phyloP scores from a whole-genome alignment of 2,329 filamentous ascomycete genomes.

The Fusarium austroafricanum region DNA sequence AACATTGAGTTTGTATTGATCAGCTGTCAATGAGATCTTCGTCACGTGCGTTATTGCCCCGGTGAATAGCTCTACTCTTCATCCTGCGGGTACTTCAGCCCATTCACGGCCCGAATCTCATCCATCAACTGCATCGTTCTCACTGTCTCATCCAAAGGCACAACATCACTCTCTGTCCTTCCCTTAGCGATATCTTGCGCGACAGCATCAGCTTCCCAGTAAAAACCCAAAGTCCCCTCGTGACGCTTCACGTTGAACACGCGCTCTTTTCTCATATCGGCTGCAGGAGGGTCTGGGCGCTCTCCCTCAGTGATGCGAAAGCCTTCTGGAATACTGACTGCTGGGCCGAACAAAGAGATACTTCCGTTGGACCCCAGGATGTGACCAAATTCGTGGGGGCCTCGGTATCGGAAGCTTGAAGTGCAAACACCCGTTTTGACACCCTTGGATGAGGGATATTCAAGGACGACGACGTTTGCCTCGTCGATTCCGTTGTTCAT shows the following conservation, averaged over 20 bases:
- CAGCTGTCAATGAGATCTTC: too few relatives aligned
- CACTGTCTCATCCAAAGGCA: conserved; percentile 60
- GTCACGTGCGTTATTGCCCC: too few relatives aligned
- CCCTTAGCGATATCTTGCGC: conserved; percentile 38
- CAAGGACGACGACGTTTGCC: conserved; percentile 1
- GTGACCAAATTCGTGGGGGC: conserved; percentile 5
- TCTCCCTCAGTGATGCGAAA: conserved; percentile 14
- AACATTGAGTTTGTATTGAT: neutral
- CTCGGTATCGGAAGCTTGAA: conserved; percentile 21
- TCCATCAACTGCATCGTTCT: conserved; percentile 61
- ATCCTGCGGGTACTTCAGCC: conserved; percentile 21
- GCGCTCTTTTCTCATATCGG: neutral
- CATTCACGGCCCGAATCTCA: conserved; percentile 50
- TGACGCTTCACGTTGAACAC: conserved; percentile 19
- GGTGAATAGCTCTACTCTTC: neutral
- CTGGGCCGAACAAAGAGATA: conserved; percentile 13
- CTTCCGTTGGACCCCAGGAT: conserved; percentile 19
- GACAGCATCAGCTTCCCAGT: conserved; percentile 31
- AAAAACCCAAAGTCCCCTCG: conserved; percentile 16
- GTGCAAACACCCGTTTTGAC: conserved; percentile 20
- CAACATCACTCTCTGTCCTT: conserved; percentile 53
- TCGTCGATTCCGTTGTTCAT: conserved; percentile 21
- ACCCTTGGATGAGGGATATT: conserved; percentile 9
- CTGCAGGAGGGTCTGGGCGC: neutral
- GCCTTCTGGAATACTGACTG: conserved; percentile 18